These are phyloP conservation scores for Beauveria rudraprayagi DNA, from an alignment of 2,329 filamentous ascomycete species.

Conservation along the genomic window DNA sequence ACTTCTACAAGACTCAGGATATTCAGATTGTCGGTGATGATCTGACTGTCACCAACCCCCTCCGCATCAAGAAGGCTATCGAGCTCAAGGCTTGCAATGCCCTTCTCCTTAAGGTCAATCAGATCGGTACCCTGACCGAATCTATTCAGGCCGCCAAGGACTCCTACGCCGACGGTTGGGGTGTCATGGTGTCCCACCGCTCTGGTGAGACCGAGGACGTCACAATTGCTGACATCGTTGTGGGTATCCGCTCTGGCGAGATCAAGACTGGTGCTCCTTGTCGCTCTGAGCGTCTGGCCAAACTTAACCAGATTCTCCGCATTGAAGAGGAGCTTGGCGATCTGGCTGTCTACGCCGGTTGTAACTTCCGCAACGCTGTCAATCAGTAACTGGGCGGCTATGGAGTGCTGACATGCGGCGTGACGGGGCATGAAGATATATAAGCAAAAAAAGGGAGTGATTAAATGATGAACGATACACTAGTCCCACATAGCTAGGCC, in stretches of 20 bases:
- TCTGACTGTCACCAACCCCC: slow-evolving; percentile 96
- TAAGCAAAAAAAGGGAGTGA: not conserved
- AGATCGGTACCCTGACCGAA: slow-evolving; percentile 98
- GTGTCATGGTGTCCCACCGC: slow-evolving; percentile 99
- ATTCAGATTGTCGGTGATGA: slow-evolving; percentile 99
- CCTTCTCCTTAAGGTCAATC: slow-evolving; percentile 98
- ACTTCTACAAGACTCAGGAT: slow-evolving; percentile 99
- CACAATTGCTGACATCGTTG: slow-evolving; percentile 95
- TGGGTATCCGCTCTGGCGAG: slow-evolving; percentile 92
- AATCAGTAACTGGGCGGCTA: slow-evolving; percentile 59
- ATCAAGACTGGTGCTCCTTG: slow-evolving; percentile 98
- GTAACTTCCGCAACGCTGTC: slow-evolving; percentile 84
- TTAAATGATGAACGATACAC: not conserved
- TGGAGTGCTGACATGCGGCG: not conserved
- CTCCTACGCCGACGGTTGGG: slow-evolving; percentile 91
- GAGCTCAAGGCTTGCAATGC: slow-evolving; percentile 98
- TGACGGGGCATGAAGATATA: not conserved
- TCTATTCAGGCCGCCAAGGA: slow-evolving; percentile 99
- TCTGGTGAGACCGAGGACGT: slow-evolving; percentile 99
- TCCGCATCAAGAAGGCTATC: slow-evolving; percentile 99
- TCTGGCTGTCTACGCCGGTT: slow-evolving; percentile 84
- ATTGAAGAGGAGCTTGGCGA: slow-evolving; percentile 98
- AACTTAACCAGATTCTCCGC: slow-evolving; percentile 99
- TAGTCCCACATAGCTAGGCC: not conserved
- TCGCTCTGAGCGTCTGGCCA: slow-evolving; percentile 95